phyloP scores from a whole-genome alignment of 306 rosid species.

The Prosopis cineraria region DNA sequence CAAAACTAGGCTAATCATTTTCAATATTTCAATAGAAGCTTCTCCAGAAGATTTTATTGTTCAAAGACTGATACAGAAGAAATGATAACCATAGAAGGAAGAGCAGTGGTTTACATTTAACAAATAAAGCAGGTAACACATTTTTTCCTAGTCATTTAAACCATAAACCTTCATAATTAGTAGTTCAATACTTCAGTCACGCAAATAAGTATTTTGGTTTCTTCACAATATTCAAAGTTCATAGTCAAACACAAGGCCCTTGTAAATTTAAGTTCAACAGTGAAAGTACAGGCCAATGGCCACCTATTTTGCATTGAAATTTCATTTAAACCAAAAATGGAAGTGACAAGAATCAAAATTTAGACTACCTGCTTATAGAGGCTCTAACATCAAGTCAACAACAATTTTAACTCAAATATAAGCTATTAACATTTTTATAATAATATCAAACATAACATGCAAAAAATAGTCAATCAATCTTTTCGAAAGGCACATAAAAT shows the following conservation, averaged over 20 bases:
- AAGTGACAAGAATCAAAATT: not conserved
- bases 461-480: not conserved
- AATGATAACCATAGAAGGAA: not conserved
- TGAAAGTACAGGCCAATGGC: not conserved
- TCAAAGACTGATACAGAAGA: not conserved
- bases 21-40: not conserved
- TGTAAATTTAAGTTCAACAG: not conserved
- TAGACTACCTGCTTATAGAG: not conserved
- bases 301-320: not conserved
- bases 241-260: not conserved
- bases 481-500: not conserved
- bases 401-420: not conserved
- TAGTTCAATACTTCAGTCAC: not conserved
- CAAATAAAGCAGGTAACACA: slow-evolving; percentile 1
- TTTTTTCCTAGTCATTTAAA: not conserved
- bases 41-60: not conserved
- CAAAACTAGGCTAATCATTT: not conserved
- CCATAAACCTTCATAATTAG: not conserved
- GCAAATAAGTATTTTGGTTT: slow-evolving; percentile 15
- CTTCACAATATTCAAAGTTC: slow-evolving; percentile 5
- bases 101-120: not conserved
- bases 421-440: not conserved
- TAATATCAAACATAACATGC: not conserved
- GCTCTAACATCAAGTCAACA: not conserved
- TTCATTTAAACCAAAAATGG: not conserved